Conservation (phyloP, 805 yeast species). For the Spathaspora passalidarum region DNA sequence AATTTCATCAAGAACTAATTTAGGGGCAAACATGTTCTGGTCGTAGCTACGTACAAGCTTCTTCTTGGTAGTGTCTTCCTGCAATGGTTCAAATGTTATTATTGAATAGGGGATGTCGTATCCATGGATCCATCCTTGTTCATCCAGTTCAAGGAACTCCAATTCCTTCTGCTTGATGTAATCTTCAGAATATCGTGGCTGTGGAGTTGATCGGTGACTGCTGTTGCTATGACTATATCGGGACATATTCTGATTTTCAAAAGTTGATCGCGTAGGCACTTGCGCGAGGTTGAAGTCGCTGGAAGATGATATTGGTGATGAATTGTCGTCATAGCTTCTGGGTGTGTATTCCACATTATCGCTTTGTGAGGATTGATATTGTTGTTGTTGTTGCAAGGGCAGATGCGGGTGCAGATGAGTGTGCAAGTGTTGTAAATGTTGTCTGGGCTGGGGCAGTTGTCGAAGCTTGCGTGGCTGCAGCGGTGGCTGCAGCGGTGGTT, state of each 20-base stretch:
- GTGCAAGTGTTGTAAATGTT: neutral
- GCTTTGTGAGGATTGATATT: neutral
- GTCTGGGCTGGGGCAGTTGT: neutral
- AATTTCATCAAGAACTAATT: conserved; percentile 21
- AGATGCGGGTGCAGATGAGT: neutral
- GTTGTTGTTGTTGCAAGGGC: neutral
- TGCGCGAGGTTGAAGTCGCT: neutral
- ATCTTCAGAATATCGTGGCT: neutral
- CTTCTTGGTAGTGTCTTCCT: conserved; percentile 11
- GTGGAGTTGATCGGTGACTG: neutral
- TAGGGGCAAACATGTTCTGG: conserved; percentile 19
- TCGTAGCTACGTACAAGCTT: conserved; percentile 13
- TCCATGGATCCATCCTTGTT: conserved; percentile 28
- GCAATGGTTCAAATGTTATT: conserved; percentile 18
- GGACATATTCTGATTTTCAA: neutral
- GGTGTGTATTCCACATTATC: neutral
- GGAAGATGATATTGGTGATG: neutral
- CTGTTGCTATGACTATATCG: neutral
- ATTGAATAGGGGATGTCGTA: conserved; percentile 23
- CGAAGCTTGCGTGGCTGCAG: neutral
- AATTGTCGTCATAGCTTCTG: neutral
- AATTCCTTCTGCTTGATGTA: conserved; percentile 1
- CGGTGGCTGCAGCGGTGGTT: neutral
- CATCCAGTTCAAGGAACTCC: conserved; percentile 5
- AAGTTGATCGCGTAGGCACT: neutral